Evolutionary conservation across 306 rosid species (phyloP), one percentile per base, ranked within the genome.

Genomic region (Arachis stenosperma): DNA sequence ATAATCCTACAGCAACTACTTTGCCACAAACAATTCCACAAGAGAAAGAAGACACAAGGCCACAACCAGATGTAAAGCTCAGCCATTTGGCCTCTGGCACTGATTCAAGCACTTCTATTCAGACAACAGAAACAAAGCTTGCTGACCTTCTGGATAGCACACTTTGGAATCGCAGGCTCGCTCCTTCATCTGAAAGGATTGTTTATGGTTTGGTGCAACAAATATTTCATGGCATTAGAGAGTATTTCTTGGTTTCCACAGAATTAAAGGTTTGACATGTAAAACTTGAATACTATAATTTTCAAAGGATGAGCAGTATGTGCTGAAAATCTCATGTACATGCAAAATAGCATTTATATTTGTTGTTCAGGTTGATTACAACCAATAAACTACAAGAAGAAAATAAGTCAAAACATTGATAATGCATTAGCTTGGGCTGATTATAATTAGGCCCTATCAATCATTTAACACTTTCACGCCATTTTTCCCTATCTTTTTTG

Each of bases 101-200:
- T 39, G 99, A 94, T 84, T 79, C 92, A 47, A 65, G 84, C 36
- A 65, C 90, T 54, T 80, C 88, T 56, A 77, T 68, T 61, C 97
- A 89, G 61, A 79, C 95, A 22, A 75, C 94, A 14, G 99, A 94
- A 77, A 85, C 99, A 68, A 91, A 81, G 87, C 96, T 94, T 75
- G 99, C 96, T 56, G 99, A 94, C 81, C 97, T 94, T 82, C 85
- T 94, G 43, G 99, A 94, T 79, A 84, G 96, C 71, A 94, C 99
- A n/a, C 97, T 94, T 56, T 91, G 99, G 96, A 94, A 91, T 73
- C 79, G 99, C 77, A 88, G 92, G 84, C 99, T 94, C 60, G 99
- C 96, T 71, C 96, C 98, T 78, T 94, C 99, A 29, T 94, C 99
- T 14, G 99, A 94, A 84, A 88, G 97, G 79, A 90, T 94, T 75